These are phyloP conservation scores for Xylaria intraflava DNA, from an alignment of 495 filamentous ascomycete species.

Conservation along the genomic window DNA sequence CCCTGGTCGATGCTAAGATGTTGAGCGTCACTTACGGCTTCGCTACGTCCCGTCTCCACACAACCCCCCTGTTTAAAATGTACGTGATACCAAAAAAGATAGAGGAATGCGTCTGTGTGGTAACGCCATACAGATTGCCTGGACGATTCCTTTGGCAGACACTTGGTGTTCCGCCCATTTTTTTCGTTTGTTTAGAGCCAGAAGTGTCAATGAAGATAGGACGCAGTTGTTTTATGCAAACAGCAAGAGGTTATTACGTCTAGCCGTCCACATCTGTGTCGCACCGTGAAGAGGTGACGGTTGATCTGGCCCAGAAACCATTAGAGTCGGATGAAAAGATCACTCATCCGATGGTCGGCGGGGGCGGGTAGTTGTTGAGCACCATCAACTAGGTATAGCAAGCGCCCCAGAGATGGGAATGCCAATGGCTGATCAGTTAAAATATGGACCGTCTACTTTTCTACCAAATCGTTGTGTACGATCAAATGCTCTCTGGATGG, in stretches of 20 bases:
- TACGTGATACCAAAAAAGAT: conserved; percentile 17
- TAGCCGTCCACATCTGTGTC: neutral
- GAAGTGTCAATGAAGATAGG: neutral
- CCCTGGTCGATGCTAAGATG: neutral
- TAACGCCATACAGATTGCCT: neutral
- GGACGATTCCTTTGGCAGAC: conserved; percentile 2
- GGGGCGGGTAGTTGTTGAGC: neutral
- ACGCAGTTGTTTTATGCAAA: conserved; percentile 3
- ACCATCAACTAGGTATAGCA: neutral
- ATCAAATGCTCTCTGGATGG: neutral
- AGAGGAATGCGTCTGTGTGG: conserved; percentile 9
- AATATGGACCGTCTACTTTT: neutral
- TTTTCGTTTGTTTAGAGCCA: conserved; percentile 13
- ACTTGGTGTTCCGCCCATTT: neutral
- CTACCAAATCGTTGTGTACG: neutral
- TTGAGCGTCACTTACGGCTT: neutral
- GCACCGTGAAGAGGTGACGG: neutral
- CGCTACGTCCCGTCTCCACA: neutral
- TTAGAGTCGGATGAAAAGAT: neutral
- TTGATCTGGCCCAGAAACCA: neutral
- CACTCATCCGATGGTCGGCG: neutral
- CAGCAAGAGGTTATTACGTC: neutral
- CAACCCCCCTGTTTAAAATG: conserved; percentile 8
- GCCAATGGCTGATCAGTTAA: conserved; percentile 4
- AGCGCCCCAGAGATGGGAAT: neutral